These are phyloP conservation scores for Myxozyma neotropica DNA, from an alignment of 805 yeast genomes.

Conservation along the genomic window DNA sequence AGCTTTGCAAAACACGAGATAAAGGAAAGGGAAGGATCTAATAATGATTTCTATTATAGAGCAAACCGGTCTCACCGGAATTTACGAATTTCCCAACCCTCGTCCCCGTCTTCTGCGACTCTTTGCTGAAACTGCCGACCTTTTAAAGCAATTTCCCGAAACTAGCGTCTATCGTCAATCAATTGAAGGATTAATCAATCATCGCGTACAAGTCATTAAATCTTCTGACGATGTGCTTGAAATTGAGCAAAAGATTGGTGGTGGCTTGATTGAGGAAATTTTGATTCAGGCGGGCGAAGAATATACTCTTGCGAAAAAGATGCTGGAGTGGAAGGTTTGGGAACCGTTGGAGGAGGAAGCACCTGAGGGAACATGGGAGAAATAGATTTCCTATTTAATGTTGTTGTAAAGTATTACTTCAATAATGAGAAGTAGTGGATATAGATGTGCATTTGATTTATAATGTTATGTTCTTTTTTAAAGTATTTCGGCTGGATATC, in stretches of 20 bases:
- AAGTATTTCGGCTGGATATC: too few relatives aligned
- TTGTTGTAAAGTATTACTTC: too few relatives aligned
- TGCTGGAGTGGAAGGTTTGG: conserved; percentile 75
- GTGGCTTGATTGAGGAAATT: conserved; percentile 82
- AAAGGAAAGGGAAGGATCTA: too few relatives aligned
- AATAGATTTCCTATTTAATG: conserved; percentile 43
- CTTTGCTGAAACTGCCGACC: conserved; percentile 67
- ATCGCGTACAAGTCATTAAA: conserved; percentile 69
- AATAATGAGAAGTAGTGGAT: too few relatives aligned
- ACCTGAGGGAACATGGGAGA: conserved; percentile 77
- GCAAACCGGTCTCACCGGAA: conserved; percentile 75
- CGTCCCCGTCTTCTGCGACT: conserved; percentile 73
- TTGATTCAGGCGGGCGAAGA: conserved; percentile 83
- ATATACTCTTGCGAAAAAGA: conserved; percentile 62
- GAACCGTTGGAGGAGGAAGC: conserved; percentile 80
- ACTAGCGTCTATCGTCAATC: conserved; percentile 76
- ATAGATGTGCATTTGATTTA: neutral
- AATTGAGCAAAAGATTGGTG: conserved; percentile 75
- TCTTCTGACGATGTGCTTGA: conserved; percentile 59
- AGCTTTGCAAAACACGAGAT: too few relatives aligned
- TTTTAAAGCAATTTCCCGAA: conserved; percentile 65
- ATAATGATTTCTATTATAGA: too few relatives aligned
- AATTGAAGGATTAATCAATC: conserved; percentile 67
- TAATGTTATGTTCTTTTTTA: too few relatives aligned
- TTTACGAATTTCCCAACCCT: conserved; percentile 79